Percentiles rank a stretch among this genome's conserved stretches.
phyloP scores from a whole-genome alignment of 2,329 filamentous ascomycete genomes.

The Diaporthe ilicicola region DNA sequence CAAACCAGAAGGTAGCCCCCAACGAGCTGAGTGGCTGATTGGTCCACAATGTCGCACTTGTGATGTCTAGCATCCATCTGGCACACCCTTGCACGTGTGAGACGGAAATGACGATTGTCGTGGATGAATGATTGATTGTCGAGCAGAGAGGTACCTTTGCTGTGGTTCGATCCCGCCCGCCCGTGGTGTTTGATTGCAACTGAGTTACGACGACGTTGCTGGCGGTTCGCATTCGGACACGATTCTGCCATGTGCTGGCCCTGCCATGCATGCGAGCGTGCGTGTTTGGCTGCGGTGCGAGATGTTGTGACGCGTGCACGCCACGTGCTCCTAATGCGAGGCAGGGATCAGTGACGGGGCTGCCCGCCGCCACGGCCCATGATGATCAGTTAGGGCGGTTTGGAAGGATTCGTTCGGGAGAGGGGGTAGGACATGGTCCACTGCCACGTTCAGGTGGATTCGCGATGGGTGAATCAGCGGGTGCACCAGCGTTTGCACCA shows the following conservation, averaged over 20 bases:
- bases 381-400: background rate
- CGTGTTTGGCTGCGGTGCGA: background rate
- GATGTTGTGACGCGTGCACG: constrained; percentile 7
- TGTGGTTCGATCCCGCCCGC: background rate
- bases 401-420: background rate
- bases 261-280: background rate
- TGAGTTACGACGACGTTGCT: background rate
- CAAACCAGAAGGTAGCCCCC: background rate
- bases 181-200: background rate
- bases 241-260: background rate
- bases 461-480: background rate
- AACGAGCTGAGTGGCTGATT: background rate
- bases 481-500: background rate
- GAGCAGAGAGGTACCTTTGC: background rate
- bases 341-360: constrained; percentile 25
- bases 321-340: constrained; percentile 29
- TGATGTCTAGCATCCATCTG: background rate
- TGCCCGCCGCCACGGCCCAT: constrained; percentile 2
- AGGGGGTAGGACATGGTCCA: background rate
- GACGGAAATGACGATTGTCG: background rate
- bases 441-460: background rate
- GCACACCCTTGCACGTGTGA: background rate
- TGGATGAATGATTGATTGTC: background rate
- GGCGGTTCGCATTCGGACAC: background rate
- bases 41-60: background rate